These are phyloP conservation scores for Tripterygium wilfordii DNA, from an alignment of 177 flowering plant genomes.

Conservation along the genomic window DNA sequence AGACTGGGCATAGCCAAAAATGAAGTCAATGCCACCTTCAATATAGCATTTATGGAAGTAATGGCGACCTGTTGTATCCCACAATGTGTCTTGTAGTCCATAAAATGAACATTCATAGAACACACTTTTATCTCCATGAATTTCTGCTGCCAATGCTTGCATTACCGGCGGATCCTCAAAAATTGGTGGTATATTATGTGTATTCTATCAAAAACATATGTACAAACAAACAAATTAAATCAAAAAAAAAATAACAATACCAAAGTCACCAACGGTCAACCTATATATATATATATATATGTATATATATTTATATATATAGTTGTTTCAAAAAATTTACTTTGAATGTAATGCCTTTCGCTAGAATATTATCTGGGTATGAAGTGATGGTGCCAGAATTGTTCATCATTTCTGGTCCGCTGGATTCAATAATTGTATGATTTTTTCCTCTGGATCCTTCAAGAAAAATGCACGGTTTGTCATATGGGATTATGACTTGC, in stretches of 20 bases:
- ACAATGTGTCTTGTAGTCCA: slow-evolving; percentile 29
- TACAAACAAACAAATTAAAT: too few species aligned
- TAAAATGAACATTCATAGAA: slow-evolving; percentile 22
- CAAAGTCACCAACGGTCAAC: neutral
- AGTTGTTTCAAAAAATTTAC: neutral
- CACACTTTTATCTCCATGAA: slow-evolving; percentile 21
- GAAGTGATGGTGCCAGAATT: slow-evolving; percentile 8
- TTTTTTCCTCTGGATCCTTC: slow-evolving; percentile 7
- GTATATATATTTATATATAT: neutral
- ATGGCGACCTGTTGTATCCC: slow-evolving; percentile 23
- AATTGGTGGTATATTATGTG: too few species aligned
- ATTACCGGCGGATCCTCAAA: neutral
- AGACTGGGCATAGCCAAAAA: slow-evolving; percentile 30
- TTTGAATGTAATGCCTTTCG: slow-evolving; percentile 11
- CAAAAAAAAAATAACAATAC: too few species aligned
- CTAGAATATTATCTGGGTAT: slow-evolving; percentile 11
- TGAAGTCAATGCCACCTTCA: slow-evolving; percentile 32
- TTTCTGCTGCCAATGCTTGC: slow-evolving; percentile 15
- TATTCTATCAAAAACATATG: too few species aligned
- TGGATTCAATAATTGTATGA: slow-evolving; percentile 7
- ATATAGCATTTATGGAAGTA: slow-evolving; percentile 20
- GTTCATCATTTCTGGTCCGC: neutral
- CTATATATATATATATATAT: neutral
- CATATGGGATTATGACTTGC: slow-evolving; percentile 1
- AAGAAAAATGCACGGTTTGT: slow-evolving; percentile 15